Conservation (phyloP, 1,284 basidiomycete species). For the Trametes sp. region DNA sequence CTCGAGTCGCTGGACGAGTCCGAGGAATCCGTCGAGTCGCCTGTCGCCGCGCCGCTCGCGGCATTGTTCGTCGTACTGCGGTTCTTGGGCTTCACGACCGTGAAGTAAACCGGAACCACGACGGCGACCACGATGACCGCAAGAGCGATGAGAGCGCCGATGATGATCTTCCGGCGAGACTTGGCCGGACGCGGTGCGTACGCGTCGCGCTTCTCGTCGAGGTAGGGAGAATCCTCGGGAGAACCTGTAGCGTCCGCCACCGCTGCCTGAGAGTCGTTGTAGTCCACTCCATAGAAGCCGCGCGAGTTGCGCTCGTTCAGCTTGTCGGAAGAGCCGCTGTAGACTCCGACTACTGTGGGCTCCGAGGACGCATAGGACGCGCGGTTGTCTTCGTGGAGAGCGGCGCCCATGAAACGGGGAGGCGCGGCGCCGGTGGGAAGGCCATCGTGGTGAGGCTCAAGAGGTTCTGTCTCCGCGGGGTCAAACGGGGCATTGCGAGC, state of each 20-base stretch:
- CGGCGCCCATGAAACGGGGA: conserved; percentile 46
- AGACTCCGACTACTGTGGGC: conserved; percentile 40
- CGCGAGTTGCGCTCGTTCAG: conserved; percentile 31
- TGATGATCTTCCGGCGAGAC: conserved; percentile 60
- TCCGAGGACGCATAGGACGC: conserved; percentile 65
- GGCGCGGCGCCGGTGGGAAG: conserved; percentile 34
- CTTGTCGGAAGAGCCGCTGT: conserved; percentile 51
- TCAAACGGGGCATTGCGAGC: conserved; percentile 33
- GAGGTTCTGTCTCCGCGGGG: conserved; percentile 35
- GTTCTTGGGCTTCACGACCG: conserved; percentile 59
- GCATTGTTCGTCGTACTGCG: conserved; percentile 30
- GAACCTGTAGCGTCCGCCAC: conserved; percentile 47
- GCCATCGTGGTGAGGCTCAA: conserved; percentile 36
- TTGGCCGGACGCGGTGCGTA: conserved; percentile 46
- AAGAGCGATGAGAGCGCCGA: conserved; percentile 50
- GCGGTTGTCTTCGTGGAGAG: conserved; percentile 43
- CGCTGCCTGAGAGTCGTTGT: conserved; percentile 48
- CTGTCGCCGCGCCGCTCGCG: conserved; percentile 24
- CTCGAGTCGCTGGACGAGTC: conserved; percentile 1
- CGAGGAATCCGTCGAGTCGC: conserved; percentile 16
- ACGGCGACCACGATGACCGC: conserved; percentile 59
- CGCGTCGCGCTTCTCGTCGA: conserved; percentile 72
- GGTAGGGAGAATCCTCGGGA: conserved; percentile 41
- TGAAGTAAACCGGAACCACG: conserved; percentile 69
- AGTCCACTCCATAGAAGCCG: conserved; percentile 39